Evolutionary conservation across 306 rosid species (phyloP).

Genomic region (Leucaena leucocephala): DNA sequence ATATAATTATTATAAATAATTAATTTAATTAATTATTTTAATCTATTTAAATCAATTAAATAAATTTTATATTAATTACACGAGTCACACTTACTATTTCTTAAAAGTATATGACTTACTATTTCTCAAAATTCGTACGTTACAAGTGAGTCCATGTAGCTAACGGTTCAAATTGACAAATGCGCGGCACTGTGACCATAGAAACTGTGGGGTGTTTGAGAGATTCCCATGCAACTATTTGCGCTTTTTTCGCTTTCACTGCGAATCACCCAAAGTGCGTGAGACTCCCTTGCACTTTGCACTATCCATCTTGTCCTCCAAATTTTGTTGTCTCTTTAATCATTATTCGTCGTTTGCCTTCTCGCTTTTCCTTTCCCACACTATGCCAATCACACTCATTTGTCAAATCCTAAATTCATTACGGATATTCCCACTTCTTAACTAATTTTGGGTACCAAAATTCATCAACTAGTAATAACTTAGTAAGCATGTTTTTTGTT

Average conservation of each 20-base stretch:
- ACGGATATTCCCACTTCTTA: not conserved
- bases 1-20: too few species aligned
- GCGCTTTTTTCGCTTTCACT: not conserved
- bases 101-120: too few species aligned
- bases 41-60: too few species aligned
- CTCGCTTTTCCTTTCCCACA: not conserved
- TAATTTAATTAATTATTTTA: too few species aligned
- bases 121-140: too few species aligned
- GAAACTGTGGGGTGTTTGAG: not conserved
- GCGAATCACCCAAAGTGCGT: not conserved
- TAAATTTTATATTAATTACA: too few species aligned
- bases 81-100: too few species aligned
- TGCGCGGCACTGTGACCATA: not conserved
- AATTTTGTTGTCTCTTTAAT: not conserved
- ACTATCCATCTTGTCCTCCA: not conserved
- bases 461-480: not conserved
- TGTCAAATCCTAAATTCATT: not conserved
- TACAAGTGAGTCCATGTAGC: too few species aligned
- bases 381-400: not conserved
- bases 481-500: not conserved
- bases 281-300: not conserved
- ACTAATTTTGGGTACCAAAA: not conserved
- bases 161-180: too few species aligned
- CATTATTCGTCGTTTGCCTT: not conserved
- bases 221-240: not conserved